These are phyloP conservation scores for Rubus idaeus DNA, from an alignment of 306 rosid genomes.

Conservation along the genomic window DNA sequence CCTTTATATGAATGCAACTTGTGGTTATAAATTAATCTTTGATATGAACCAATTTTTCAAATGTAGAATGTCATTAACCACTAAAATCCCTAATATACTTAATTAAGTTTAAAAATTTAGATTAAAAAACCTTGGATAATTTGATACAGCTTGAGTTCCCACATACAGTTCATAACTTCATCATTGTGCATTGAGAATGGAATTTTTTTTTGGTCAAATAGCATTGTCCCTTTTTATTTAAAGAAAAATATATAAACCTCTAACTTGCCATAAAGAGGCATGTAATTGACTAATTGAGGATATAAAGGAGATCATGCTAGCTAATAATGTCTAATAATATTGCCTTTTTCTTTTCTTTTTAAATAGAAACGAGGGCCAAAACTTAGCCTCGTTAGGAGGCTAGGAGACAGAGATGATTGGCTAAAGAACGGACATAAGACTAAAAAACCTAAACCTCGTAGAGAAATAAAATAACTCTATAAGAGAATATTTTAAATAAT, in stretches of 20 bases:
- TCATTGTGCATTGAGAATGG: neutral
- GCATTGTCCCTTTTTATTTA: neutral
- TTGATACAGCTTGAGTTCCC: neutral
- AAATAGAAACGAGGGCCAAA: too few relatives aligned
- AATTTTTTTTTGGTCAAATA: neutral
- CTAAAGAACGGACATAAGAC: too few relatives aligned
- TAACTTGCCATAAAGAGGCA: neutral
- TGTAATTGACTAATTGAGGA: neutral
- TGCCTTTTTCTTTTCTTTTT: too few relatives aligned
- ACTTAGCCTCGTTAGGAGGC: too few relatives aligned
- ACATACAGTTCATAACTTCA: neutral
- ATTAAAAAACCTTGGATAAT: too few relatives aligned
- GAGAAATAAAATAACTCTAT: too few relatives aligned
- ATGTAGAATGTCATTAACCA: neutral
- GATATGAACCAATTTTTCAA: neutral
- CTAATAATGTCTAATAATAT: too few relatives aligned
- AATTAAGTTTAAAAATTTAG: too few relatives aligned
- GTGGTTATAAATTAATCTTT: neutral
- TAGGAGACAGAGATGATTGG: too few relatives aligned
- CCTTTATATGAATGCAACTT: neutral
- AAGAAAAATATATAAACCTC: neutral
- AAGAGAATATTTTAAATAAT: too few relatives aligned
- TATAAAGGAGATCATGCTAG: neutral
- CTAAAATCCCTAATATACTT: neutral
- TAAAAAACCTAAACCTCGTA: too few relatives aligned